These are phyloP conservation scores for Saccharum hybrid DNA, from an alignment of 202 grass and related monocot species.

Conservation along the genomic window DNA sequence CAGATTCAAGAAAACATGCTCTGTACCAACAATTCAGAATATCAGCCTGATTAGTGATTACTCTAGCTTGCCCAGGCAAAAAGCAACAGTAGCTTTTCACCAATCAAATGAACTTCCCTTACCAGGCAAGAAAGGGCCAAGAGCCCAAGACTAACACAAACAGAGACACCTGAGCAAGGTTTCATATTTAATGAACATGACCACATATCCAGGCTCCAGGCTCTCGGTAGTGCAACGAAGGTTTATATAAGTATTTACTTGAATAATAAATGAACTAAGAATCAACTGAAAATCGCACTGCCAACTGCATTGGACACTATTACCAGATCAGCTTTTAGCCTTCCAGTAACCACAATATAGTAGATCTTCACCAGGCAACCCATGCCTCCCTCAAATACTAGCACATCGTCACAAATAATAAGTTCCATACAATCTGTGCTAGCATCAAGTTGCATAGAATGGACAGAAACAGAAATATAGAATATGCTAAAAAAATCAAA, in stretches of 20 bases:
- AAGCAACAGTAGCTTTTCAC: neutral
- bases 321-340: conserved; percentile 5
- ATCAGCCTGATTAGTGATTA: conserved; percentile 10
- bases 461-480: conserved; percentile 23
- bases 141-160: neutral
- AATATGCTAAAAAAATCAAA: conserved; percentile 18
- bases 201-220: neutral
- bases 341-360: neutral
- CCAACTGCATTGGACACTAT: conserved; percentile 20
- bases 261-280: neutral
- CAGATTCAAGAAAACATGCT: neutral
- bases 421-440: conserved; percentile 16
- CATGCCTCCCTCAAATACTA: conserved; percentile 42
- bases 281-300: neutral
- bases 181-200: conserved; percentile 1
- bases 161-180: conserved; percentile 14
- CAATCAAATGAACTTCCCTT: conserved; percentile 3
- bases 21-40: neutral
- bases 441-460: conserved; percentile 10
- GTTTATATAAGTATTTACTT: neutral
- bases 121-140: neutral
- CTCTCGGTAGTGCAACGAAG: neutral
- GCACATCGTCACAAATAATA: conserved; percentile 14
- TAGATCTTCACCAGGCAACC: neutral
- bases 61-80: conserved; percentile 19